Conservation (phyloP, 208 protist species). For the Naegleria lovaniensis region DNA sequence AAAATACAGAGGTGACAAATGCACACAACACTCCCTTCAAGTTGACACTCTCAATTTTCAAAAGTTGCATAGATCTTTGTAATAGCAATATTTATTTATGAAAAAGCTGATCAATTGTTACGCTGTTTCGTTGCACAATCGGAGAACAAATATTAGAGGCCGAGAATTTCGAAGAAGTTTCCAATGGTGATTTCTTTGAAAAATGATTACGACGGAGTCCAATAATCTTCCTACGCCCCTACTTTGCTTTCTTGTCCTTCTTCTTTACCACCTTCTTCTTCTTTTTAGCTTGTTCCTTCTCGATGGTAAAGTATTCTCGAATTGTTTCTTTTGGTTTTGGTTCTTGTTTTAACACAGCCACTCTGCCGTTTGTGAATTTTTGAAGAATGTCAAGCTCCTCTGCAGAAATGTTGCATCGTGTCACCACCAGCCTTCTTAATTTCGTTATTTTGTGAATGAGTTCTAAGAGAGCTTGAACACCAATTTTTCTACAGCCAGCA, state of each 20-base stretch:
- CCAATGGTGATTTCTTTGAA: too few relatives aligned
- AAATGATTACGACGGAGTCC: too few relatives aligned
- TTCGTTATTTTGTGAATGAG: neutral
- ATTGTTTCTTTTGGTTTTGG: neutral
- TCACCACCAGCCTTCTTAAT: neutral
- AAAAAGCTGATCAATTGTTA: too few relatives aligned
- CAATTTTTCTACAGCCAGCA: neutral
- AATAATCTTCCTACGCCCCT: neutral
- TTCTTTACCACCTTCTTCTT: neutral
- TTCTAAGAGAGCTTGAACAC: neutral
- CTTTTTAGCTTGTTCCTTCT: neutral
- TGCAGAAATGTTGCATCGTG: constrained; percentile 2
- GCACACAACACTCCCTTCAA: too few relatives aligned
- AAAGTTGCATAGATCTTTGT: too few relatives aligned
- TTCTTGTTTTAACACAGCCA: neutral
- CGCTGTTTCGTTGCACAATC: too few relatives aligned
- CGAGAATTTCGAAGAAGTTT: too few relatives aligned
- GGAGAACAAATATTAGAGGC: too few relatives aligned
- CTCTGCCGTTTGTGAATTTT: neutral
- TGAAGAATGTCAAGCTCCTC: neutral
- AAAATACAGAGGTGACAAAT: too few relatives aligned
- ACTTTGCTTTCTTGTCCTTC: neutral
- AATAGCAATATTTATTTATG: too few relatives aligned
- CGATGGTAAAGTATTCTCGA: neutral
- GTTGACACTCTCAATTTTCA: too few relatives aligned